Base-by-base conservation (phyloP, 75 land plant species). In the Pinus albicaulis region DNA sequence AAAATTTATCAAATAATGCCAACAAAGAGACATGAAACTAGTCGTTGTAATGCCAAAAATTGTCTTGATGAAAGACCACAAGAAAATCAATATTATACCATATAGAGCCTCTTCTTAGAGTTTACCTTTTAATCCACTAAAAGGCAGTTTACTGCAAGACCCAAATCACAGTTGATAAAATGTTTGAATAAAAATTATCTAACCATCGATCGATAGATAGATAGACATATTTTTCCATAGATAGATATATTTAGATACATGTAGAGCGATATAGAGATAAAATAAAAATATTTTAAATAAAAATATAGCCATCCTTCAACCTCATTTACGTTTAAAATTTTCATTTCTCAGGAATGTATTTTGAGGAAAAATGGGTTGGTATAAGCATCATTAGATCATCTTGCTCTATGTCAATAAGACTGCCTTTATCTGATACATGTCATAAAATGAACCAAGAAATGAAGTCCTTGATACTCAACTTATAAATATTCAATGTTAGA, bases 341-440 rank as follows among this genome's bases (percentile, higher is more conserved):
- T n/a, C 13, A 52, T 22, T 89, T 85, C 71, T 90, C 92, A 31
- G 95, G 98, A 31, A 81, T 79, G 82, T 97, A 95, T 80, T 97
- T 97, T 53, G 78, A 78, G 36, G 98, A 83, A 79, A 97, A 97
- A 19, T 92, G 86, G 52, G 92, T 95, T 19, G 99, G 99, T 60
- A 91, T 71, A 53, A 94, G 78, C 76, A 89, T 84, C 93, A 97
- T 90, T 36, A 92, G 55, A 70, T 94, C 93, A 19, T 89, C 95
- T 41, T 89, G 79, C 60, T 90, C 95, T 69, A 90, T 52, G 76
- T 91, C 92, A 78, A 86, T 65, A 26, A 84, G 72, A 56, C 79
- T 81, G 74, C 76, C 84, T 60, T 85, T 85, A 19, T 82, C 92
- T 92, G 73, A 25, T 36, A 19, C 31, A 23, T 71, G n/a, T n/a